phyloP scores from a whole-genome alignment of 805 yeast genomes.

The Metahyphopichia silvanorum region DNA sequence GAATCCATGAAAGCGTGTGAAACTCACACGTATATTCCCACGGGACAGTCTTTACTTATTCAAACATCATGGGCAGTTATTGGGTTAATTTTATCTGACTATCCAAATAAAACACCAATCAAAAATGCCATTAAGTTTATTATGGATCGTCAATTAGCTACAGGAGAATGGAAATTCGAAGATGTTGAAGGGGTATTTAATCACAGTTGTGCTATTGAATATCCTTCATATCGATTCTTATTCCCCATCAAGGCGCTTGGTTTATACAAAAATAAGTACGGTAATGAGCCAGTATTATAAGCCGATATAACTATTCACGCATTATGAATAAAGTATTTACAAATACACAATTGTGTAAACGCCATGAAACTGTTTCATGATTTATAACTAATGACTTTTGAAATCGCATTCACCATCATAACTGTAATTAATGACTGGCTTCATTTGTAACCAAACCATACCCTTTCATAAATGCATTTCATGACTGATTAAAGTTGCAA shows the following conservation, averaged over 20 bases:
- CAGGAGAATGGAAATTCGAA: constrained; percentile 86
- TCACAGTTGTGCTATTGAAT: constrained; percentile 87
- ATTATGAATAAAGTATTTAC: no score
- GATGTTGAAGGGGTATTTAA: constrained; percentile 94
- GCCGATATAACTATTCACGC: no score
- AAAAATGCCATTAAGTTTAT: constrained; percentile 61
- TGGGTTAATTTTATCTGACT: constrained; percentile 74
- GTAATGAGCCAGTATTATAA: constrained; percentile 14
- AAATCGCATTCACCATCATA: no score
- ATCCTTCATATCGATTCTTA: constrained; percentile 86
- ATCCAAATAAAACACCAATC: constrained; percentile 67
- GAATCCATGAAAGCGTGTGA: constrained; percentile 92
- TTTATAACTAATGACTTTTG: no score
- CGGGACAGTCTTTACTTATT: constrained; percentile 64
- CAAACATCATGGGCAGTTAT: constrained; percentile 94
- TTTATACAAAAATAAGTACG: constrained; percentile 43
- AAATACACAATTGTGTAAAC: no score
- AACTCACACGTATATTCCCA: constrained; percentile 68
- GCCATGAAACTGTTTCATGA: no score
- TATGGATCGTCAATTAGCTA: constrained; percentile 59
- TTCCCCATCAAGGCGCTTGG: constrained; percentile 95
- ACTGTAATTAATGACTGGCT: no score
- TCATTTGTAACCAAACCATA: no score
- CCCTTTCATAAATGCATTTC: no score
- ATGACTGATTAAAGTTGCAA: no score